Percentiles rank a stretch among this genome's conserved stretches.
Evolutionary conservation across 2,329 filamentous ascomycete genomes (phyloP).

Genomic region (Hymenoscyphus repandus): DNA sequence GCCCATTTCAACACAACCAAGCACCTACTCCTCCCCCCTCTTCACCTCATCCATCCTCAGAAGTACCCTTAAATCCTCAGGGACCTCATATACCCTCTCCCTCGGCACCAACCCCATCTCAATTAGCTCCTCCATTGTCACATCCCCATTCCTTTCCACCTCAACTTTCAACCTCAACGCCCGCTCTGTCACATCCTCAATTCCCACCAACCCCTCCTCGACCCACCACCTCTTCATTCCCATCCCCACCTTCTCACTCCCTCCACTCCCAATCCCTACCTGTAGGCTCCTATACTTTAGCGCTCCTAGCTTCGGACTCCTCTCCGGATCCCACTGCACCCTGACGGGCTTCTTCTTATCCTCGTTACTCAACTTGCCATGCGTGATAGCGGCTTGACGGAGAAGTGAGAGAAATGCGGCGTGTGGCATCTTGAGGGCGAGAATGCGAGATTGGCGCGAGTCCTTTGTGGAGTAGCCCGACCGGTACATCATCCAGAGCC

Average conservation of each 20-base stretch:
- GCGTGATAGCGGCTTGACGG: conserved; percentile 30
- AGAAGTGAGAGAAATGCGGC: conserved; percentile 45
- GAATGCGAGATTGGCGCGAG: conserved; percentile 46
- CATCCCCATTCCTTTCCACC: conserved; percentile 34
- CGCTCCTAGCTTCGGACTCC: conserved; percentile 40
- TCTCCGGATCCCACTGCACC: conserved; percentile 62
- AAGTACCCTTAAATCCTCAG: conserved; percentile 32
- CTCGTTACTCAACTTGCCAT: conserved; percentile 24
- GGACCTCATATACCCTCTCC: conserved; percentile 40
- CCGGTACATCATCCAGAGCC: conserved; percentile 59
- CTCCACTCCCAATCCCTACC: conserved; percentile 48
- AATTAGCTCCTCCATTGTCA: conserved; percentile 32
- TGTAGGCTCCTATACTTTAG: conserved; percentile 53
- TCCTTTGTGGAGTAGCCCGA: conserved; percentile 56
- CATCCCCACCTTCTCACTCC: conserved; percentile 42
- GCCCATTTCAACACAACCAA: background rate
- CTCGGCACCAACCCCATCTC: conserved; percentile 37
- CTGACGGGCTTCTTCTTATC: conserved; percentile 36
- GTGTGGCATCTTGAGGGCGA: conserved; percentile 51
- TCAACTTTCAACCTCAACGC: conserved; percentile 43
- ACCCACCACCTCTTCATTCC: conserved; percentile 41
- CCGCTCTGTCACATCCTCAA: conserved; percentile 53
- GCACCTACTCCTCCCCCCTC: background rate
- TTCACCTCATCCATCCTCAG: conserved; percentile 31
- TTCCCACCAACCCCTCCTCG: conserved; percentile 45